These are phyloP conservation scores for Xylaria sp. DNA, from an alignment of 495 filamentous ascomycete species.

Conservation along the genomic window DNA sequence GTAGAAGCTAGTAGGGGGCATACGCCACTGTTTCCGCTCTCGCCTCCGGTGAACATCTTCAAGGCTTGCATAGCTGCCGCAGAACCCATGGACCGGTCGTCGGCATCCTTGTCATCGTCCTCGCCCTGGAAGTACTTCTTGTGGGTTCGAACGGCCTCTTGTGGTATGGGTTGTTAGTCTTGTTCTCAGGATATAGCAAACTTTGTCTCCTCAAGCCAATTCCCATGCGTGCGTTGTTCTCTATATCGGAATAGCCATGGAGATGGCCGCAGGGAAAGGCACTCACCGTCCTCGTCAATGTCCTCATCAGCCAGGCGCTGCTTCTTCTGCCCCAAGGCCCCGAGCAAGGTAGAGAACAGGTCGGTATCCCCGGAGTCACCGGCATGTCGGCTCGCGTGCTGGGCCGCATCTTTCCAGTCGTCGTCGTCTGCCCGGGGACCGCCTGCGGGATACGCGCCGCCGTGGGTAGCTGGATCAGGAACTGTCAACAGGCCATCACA, in stretches of 20 bases:
- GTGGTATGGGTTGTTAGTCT: slow-evolving; percentile 11
- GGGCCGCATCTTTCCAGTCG: slow-evolving; percentile 57
- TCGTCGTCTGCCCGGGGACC: slow-evolving; percentile 44
- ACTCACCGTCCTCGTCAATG: slow-evolving; percentile 64
- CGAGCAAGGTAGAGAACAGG: slow-evolving; percentile 61
- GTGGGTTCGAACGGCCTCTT: slow-evolving; percentile 28
- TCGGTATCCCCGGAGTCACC: slow-evolving; percentile 52
- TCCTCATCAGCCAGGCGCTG: slow-evolving; percentile 56
- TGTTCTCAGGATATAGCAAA: neutral
- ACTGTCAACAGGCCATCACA: neutral
- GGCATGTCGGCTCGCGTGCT: slow-evolving; percentile 60
- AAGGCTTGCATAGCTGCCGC: slow-evolving; percentile 73
- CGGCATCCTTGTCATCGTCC: slow-evolving; percentile 45
- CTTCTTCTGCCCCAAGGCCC: slow-evolving; percentile 57
- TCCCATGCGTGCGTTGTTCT: neutral
- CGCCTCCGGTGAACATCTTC: slow-evolving; percentile 64
- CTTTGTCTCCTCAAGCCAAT: neutral
- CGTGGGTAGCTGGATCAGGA: slow-evolving; percentile 42
- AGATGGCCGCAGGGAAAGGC: neutral
- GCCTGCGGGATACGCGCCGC: slow-evolving; percentile 47
- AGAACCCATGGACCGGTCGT: slow-evolving; percentile 56
- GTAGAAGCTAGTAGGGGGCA: slow-evolving; percentile 1
- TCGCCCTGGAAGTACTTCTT: slow-evolving; percentile 42
- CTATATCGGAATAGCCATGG: neutral
- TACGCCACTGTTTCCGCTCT: slow-evolving; percentile 41